Evolutionary conservation across 805 yeast species (phyloP), one percentile per base, ranked within the genome.

Genomic region (Saccharomyces mikatae): DNA sequence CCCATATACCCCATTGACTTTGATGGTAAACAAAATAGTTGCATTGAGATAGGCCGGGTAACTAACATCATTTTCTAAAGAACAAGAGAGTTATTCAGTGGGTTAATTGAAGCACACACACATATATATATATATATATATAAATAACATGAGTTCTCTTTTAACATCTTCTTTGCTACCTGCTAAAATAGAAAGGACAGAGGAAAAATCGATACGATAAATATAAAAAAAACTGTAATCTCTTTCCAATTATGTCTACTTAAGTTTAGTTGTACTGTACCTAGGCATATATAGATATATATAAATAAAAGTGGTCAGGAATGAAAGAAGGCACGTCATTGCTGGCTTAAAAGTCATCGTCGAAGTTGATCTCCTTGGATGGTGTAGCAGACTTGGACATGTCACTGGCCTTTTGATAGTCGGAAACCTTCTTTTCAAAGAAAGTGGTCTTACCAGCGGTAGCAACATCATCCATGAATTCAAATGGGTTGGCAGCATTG

Each of bases 381-480:
- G 76, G 70, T 63, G 82, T 80, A 63, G 75, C 73, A 53, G 81
- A 71, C 61, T 80, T 78, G 62, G 95, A 90, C 94, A 90, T 89
- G 66, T 91, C 97, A 76, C 97, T 97, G 56, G 97, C 97, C 79
- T 91, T 92, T 76, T 91, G 97, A 78, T 91, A 91, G 75, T 92
- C 98, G 56, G 96, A 86, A 54, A 92, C 98, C 76, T 97, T 87
- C 82, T 92, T 92, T 80, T 92, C 98, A 70, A 92, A 92, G 82
- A 92, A 92, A 80, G 91, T 92, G 65, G 97, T 90, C 82, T 92
- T 92, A 75, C 98, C 98, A 56, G 97, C 94, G 64, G 92, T 82
- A 13, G 97, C 89, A 66, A 89, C 89, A 78, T 89, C 89, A 78
- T 92, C 99, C 98, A 92, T 92, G 71, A 91, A 92, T 73, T 91